Evolutionary conservation across 2,329 filamentous ascomycete species (phyloP).

Genomic region (Pezicula carpinea): DNA sequence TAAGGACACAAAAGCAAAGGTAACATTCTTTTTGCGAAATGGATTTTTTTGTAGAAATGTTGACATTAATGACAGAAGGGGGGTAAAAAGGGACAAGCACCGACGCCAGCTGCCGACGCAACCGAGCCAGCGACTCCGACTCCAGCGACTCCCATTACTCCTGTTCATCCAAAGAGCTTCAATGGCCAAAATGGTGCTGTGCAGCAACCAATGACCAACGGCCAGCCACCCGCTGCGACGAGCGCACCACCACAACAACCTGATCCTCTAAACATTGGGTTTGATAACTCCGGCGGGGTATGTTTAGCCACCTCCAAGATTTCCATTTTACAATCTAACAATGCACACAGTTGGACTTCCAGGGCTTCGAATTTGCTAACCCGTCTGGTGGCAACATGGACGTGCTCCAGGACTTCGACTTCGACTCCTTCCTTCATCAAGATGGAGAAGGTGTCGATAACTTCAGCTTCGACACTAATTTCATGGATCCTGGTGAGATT

Average conservation of each 20-base stretch:
- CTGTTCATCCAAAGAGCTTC: constrained; percentile 48
- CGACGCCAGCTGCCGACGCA: constrained; percentile 55
- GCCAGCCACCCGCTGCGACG: constrained; percentile 36
- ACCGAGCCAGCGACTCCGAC: constrained; percentile 55
- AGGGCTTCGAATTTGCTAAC: constrained; percentile 49
- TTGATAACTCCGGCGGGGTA: constrained; percentile 34
- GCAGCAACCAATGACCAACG: constrained; percentile 36
- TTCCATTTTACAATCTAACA: constrained; percentile 5
- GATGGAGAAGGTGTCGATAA: constrained; percentile 39
- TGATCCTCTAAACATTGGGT: constrained; percentile 43
- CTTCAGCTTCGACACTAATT: constrained; percentile 52
- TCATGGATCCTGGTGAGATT: constrained; percentile 56
- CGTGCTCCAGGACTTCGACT: constrained; percentile 63
- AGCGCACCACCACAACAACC: constrained; percentile 38
- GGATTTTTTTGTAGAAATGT: constrained; percentile 30
- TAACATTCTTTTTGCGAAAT: constrained; percentile 38
- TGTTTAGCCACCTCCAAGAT: neutral
- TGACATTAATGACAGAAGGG: constrained; percentile 29
- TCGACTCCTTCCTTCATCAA: constrained; percentile 63
- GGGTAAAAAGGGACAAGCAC: constrained; percentile 58
- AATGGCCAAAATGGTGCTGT: constrained; percentile 39
- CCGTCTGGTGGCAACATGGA: constrained; percentile 45
- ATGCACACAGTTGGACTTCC: constrained; percentile 26
- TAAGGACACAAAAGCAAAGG: constrained; percentile 73
- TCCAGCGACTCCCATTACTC: constrained; percentile 61